Conservation (phyloP, 768 basidiomycete species). For the Rickenella mellea region DNA sequence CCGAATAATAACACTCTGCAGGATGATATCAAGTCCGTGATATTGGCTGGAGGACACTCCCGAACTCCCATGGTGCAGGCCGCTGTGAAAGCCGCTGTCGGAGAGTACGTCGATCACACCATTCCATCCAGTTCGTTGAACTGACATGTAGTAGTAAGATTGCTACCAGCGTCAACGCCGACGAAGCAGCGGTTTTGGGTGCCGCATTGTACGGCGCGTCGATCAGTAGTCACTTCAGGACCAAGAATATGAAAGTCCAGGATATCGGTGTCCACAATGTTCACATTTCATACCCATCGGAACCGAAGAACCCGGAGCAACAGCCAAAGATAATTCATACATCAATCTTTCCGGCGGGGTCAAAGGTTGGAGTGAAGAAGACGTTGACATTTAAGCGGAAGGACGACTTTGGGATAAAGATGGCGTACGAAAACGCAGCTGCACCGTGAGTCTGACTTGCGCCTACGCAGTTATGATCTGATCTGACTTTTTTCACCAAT, state of each 20-base stretch:
- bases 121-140: background rate
- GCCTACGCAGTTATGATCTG: constrained; percentile 3
- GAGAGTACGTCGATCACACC: constrained; percentile 43
- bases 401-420: constrained; percentile 70
- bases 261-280: constrained; percentile 72
- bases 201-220: constrained; percentile 89
- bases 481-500: constrained; percentile 5
- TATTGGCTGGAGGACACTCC: constrained; percentile 86
- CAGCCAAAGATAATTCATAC: constrained; percentile 66
- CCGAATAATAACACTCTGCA: constrained; percentile 19
- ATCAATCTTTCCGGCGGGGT: constrained; percentile 66
- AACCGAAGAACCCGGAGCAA: constrained; percentile 34
- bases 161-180: constrained; percentile 91
- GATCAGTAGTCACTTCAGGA: constrained; percentile 85
- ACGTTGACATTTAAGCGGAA: constrained; percentile 78
- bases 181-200: constrained; percentile 92
- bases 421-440: constrained; percentile 63
- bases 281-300: constrained; percentile 68
- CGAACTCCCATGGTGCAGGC: constrained; percentile 88
- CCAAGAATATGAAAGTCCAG: constrained; percentile 81
- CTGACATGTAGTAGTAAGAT: constrained; percentile 56
- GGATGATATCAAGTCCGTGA: constrained; percentile 78
- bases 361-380: constrained; percentile 76
- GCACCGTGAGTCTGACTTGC: constrained; percentile 39
- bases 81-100: constrained; percentile 68